phyloP scores from a whole-genome alignment of 768 basidiomycete species.

The Psilocybe sp. region DNA sequence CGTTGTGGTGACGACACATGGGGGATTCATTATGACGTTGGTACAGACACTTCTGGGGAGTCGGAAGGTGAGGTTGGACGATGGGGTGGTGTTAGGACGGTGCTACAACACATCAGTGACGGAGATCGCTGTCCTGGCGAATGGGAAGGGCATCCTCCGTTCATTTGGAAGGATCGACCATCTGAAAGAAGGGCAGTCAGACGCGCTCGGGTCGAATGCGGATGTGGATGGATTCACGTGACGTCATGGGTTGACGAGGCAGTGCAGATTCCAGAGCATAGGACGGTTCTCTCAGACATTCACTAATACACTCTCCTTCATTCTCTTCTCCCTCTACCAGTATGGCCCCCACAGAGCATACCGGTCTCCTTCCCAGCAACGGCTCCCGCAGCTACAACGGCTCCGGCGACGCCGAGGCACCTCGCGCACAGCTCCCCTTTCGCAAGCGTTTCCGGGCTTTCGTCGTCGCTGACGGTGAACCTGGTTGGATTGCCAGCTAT shows the following conservation, averaged over 20 bases:
- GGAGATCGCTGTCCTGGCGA: slow-evolving; percentile 48
- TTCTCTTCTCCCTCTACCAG: slow-evolving; percentile 7
- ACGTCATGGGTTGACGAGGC: slow-evolving; percentile 18
- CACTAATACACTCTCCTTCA: slow-evolving; percentile 6
- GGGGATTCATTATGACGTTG: slow-evolving; percentile 57
- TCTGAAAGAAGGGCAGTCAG: slow-evolving; percentile 31
- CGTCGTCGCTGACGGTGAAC: slow-evolving; percentile 61
- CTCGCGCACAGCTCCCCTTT: slow-evolving; percentile 13
- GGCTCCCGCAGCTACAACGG: slow-evolving; percentile 5
- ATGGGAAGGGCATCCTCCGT: slow-evolving; percentile 38
- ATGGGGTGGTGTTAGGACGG: slow-evolving; percentile 29
- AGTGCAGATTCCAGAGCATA: slow-evolving; percentile 22
- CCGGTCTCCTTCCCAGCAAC: slow-evolving; percentile 45
- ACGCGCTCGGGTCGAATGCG: slow-evolving; percentile 43
- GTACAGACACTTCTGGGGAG: slow-evolving; percentile 44
- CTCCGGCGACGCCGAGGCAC: slow-evolving; percentile 1
- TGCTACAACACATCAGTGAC: slow-evolving; percentile 59
- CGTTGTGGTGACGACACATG: slow-evolving; percentile 66
- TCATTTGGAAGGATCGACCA: slow-evolving; percentile 58
- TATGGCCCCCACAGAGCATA: slow-evolving; percentile 40
- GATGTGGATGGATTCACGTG: slow-evolving; percentile 39
- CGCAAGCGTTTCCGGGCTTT: slow-evolving; percentile 33
- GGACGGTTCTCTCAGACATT: neutral
- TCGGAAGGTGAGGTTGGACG: slow-evolving; percentile 32
- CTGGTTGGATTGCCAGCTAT: slow-evolving; percentile 56